Conservation (phyloP, 305 asterid genomes). For the Rubia peregrina region DNA sequence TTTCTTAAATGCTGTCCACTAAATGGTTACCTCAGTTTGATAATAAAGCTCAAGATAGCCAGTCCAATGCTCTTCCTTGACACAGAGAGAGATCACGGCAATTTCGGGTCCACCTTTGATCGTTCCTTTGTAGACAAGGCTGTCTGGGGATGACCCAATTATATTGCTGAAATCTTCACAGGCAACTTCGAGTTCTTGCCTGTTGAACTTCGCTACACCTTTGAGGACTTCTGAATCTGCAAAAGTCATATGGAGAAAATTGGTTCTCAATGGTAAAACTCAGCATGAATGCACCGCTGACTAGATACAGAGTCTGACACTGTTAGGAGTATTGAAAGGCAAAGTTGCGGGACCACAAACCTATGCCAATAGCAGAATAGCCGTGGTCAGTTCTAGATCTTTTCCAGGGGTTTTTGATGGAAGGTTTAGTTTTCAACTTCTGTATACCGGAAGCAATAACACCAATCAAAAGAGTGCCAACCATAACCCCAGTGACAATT, state of each 20-base stretch:
- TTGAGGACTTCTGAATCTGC: constrained; percentile 73
- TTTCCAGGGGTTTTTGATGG: constrained; percentile 80
- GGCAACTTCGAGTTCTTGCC: constrained; percentile 91
- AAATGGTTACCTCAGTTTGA: constrained; percentile 58
- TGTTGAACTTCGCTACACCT: constrained; percentile 55
- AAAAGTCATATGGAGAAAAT: constrained; percentile 5
- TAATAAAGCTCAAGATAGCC: constrained; percentile 88
- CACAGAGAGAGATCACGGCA: constrained; percentile 79
- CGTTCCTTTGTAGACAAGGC: constrained; percentile 81
- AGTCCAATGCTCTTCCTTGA: constrained; percentile 87
- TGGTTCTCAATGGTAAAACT: background rate
- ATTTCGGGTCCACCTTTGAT: constrained; percentile 82
- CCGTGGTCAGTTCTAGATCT: constrained; percentile 71
- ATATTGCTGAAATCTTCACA: constrained; percentile 99
- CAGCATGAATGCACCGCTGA: background rate
- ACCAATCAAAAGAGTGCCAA: constrained; percentile 51
- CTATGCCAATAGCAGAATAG: constrained; percentile 52
- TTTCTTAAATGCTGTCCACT: constrained; percentile 4
- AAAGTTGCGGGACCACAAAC: constrained; percentile 27
- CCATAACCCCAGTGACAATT: constrained; percentile 67
- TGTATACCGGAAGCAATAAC: constrained; percentile 52
- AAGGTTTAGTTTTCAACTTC: constrained; percentile 63
- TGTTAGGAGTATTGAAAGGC: constrained; percentile 3
- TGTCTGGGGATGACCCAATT: constrained; percentile 82
- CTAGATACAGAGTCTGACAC: background rate